A percentile compares a stretch with the other conserved stretches of the same genome.
These are phyloP conservation scores for Colletotrichum phormii DNA, from an alignment of 2,329 filamentous ascomycete genomes.

Conservation along the genomic window DNA sequence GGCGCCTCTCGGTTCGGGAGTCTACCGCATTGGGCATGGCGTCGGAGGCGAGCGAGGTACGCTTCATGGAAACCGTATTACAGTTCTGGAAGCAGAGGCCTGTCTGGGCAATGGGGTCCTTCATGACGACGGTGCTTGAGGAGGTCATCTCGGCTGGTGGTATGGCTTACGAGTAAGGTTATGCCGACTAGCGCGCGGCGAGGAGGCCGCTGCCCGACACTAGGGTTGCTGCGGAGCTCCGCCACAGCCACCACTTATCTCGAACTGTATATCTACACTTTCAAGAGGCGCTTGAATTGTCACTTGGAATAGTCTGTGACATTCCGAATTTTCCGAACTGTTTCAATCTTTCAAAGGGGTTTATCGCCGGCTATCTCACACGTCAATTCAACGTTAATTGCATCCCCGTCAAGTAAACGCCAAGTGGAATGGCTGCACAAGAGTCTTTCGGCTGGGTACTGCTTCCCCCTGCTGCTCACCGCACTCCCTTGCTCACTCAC, in stretches of 20 bases:
- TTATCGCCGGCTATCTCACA: too few relatives aligned
- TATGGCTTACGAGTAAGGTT: slow-evolving; percentile 12
- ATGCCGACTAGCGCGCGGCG: slow-evolving; percentile 7
- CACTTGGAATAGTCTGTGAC: neutral
- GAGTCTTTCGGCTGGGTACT: slow-evolving; percentile 28
- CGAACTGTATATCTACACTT: slow-evolving; percentile 16
- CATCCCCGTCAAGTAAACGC: neutral
- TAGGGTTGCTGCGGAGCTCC: slow-evolving; percentile 27
- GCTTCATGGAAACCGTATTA: slow-evolving; percentile 34
- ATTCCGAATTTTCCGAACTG: slow-evolving; percentile 8
- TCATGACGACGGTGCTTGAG: slow-evolving; percentile 37
- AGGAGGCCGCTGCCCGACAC: neutral
- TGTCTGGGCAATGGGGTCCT: slow-evolving; percentile 36
- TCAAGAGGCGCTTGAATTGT: neutral
- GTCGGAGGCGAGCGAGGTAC: slow-evolving; percentile 32
- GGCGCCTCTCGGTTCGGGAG: slow-evolving; percentile 18
- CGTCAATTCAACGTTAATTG: neutral
- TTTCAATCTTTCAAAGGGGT: neutral
- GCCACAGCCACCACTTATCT: slow-evolving; percentile 5
- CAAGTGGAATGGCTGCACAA: slow-evolving; percentile 7
- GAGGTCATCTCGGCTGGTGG: slow-evolving; percentile 32
- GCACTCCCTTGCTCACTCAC: neutral
- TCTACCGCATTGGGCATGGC: slow-evolving; percentile 18
- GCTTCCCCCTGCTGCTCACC: neutral
- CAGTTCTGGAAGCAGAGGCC: slow-evolving; percentile 37